These are phyloP conservation scores for Backusella circina DNA, from an alignment of 192 early-diverging fungal species.

Conservation along the genomic window DNA sequence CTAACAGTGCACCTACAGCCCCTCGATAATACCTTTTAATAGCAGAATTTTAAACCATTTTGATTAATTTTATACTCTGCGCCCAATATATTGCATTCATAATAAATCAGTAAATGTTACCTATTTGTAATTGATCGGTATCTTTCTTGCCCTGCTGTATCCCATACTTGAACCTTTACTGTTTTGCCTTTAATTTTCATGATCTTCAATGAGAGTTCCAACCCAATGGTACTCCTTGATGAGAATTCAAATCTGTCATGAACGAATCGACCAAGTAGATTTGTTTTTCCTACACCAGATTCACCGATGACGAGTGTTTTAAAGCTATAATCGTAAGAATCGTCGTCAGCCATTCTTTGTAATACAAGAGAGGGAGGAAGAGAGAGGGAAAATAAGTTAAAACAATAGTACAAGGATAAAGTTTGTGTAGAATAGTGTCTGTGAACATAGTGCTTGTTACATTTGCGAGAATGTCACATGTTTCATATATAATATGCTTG, in stretches of 20 bases:
- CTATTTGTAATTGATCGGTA: constrained; percentile 68
- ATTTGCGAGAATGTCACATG: constrained; percentile 6
- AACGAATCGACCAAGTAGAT: constrained; percentile 38
- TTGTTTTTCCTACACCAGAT: constrained; percentile 45
- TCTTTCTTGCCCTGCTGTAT: constrained; percentile 86
- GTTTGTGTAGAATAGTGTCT: background rate
- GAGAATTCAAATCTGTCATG: constrained; percentile 44
- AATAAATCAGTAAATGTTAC: background rate
- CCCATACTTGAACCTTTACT: constrained; percentile 77
- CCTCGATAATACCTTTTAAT: constrained; percentile 72
- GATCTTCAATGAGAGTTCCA: constrained; percentile 35
- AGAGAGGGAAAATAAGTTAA: background rate
- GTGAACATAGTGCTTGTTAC: background rate
- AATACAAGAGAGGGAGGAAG: background rate
- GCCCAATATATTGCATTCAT: background rate
- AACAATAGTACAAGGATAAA: background rate
- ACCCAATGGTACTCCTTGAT: constrained; percentile 40
- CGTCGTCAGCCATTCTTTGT: constrained; percentile 14
- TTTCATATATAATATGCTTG: background rate
- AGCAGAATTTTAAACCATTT: background rate
- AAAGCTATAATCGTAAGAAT: constrained; percentile 43
- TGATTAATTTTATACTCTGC: background rate
- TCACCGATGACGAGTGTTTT: constrained; percentile 63
- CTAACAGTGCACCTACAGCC: constrained; percentile 72
- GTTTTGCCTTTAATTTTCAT: constrained; percentile 43